Evolutionary conservation across 2,329 filamentous ascomycete genomes (phyloP).

Genomic region (Trichoderma citrinoviride): DNA sequence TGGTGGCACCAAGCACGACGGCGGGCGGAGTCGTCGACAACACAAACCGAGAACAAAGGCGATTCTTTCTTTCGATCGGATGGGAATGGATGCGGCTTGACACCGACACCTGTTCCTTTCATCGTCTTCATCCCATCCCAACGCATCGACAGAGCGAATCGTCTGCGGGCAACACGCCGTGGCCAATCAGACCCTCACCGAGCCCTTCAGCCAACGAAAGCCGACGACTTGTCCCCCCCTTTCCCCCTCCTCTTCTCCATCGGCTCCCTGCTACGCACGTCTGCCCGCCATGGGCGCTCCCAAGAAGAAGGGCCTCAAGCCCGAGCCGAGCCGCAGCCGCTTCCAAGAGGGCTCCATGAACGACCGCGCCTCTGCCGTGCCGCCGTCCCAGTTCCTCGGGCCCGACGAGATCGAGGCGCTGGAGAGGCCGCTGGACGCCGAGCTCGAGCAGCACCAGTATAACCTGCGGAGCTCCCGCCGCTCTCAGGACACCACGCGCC

Average conservation of each 20-base stretch:
- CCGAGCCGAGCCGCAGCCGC: conserved; percentile 43
- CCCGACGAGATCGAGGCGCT: conserved; percentile 35
- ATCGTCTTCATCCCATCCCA: background rate
- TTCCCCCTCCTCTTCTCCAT: background rate
- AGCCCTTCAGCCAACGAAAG: background rate
- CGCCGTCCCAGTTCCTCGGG: conserved; percentile 65
- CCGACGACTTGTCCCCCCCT: background rate
- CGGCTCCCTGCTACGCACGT: background rate
- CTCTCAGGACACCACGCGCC: conserved; percentile 9
- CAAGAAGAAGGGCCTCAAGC: conserved; percentile 34
- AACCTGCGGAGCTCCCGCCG: conserved; percentile 2
- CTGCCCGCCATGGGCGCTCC: conserved; percentile 31
- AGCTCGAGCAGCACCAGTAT: conserved; percentile 11
- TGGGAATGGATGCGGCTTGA: background rate
- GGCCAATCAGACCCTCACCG: background rate
- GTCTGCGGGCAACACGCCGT: background rate
- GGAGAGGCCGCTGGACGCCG: conserved; percentile 29
- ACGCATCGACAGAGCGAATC: background rate
- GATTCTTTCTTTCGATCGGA: background rate
- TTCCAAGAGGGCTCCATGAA: conserved; percentile 85
- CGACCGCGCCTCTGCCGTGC: conserved; percentile 69
- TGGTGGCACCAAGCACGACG: background rate
- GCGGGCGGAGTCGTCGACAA: background rate
- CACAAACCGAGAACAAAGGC: background rate
- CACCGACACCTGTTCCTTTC: background rate